Evolutionary conservation across 2,329 filamentous ascomycete genomes (phyloP).

Genomic region (Stemphylium vesicarium): DNA sequence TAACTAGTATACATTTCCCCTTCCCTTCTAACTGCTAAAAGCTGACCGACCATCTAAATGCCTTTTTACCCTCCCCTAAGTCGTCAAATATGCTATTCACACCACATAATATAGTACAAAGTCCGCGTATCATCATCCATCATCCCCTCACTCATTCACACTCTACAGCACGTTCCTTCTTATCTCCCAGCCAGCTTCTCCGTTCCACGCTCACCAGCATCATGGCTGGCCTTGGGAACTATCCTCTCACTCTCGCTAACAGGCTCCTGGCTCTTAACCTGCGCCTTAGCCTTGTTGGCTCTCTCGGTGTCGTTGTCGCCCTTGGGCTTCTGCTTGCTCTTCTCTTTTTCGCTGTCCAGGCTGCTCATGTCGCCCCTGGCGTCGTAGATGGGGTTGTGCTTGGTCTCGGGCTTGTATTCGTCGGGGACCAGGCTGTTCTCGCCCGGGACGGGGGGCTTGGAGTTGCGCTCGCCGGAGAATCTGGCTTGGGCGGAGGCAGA

Average conservation of each 20-base stretch:
- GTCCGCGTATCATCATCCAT: background rate
- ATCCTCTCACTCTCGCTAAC: slow-evolving; percentile 52
- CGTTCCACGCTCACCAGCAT: slow-evolving; percentile 41
- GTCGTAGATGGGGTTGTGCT: slow-evolving; percentile 11
- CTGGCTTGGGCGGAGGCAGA: slow-evolving; percentile 10
- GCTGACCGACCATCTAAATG: no score
- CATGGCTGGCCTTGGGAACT: slow-evolving; percentile 59
- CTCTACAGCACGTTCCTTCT: no score
- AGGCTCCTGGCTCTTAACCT: slow-evolving; percentile 11
- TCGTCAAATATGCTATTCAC: slow-evolving; percentile 1
- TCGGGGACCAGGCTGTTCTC: slow-evolving; percentile 27
- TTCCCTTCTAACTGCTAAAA: no score
- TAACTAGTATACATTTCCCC: no score
- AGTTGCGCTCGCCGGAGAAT: slow-evolving; percentile 9
- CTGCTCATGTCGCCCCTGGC: slow-evolving; percentile 15
- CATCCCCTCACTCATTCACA: background rate
- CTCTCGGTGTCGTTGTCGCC: background rate
- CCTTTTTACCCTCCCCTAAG: no score
- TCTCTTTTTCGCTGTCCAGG: slow-evolving; percentile 12
- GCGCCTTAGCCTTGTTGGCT: slow-evolving; percentile 1
- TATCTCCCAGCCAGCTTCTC: slow-evolving; percentile 5
- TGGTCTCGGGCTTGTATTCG: slow-evolving; percentile 23
- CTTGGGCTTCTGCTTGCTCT: slow-evolving; percentile 14
- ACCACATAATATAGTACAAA: slow-evolving; percentile 13
- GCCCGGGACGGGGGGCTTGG: slow-evolving; percentile 12